Evolutionary conservation across 2,329 filamentous ascomycete species (phyloP), one percentile per base, ranked within the genome.

Genomic region (Penicillium sclerotigenum): DNA sequence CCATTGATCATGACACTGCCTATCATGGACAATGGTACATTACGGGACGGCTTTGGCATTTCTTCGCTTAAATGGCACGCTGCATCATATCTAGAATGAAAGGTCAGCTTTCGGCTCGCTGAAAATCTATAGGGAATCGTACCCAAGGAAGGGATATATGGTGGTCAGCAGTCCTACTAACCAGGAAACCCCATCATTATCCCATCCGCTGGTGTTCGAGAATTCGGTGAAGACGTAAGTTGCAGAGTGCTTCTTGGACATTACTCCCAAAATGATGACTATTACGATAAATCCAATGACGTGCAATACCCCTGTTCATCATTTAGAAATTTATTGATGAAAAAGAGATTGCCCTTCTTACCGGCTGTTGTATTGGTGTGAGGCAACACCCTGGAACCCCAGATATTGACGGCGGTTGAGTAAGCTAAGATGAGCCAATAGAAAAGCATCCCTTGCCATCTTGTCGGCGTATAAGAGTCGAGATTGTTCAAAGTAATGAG

Each of bases 351-450:
- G n/a, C n/a, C n/a, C n/a, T n/a, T n/a, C 55, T 58, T 47, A 63
- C 61, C 61, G 10, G 61, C 59, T 5, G 45, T 47, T 16, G 52
- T 59, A 24, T 63, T 64, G 4, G 61, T 54, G 42, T 64, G 61
- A n/a, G 61, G 76, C 10, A 60, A 40, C 28, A 67, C 52, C 40
- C 59, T 64, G 5, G 62, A 64, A 2, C 62, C 77, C 69, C 71
- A 79, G 7, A 80, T 74, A 22, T 81, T 81, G 5, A 72, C 59
- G 0, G 71, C 69, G 0, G 79, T 60, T 1, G 74, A 69, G 34
- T 64, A 64, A 0, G 49, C 56, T 34, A 64, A 20, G 7, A 64
- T 38, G 1, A 60, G 22, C 77, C 78, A 80, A 60, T 80, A 79
- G 41, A 81, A 75, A 0, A 81, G 59, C 70, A 80, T 76, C 0